Conservation (phyloP, 345 rosid species). For the Gossypium australe region DNA sequence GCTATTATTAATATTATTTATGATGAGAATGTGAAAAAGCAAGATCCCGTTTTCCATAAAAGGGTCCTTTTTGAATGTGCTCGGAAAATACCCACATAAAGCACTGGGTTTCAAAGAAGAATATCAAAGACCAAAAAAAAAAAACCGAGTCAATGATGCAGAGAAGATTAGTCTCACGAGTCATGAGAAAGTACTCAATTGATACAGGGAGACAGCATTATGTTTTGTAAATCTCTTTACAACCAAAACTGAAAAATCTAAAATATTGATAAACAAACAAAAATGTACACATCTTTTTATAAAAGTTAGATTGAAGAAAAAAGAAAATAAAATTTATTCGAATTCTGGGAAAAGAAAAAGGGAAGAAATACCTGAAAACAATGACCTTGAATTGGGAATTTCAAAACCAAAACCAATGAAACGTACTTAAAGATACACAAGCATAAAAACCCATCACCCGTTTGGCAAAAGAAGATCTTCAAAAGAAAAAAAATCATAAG, state of each 20-base stretch:
- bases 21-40: conserved; percentile 44
- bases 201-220: conserved; percentile 21
- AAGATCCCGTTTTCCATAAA: conserved; percentile 57
- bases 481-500: background rate
- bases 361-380: background rate
- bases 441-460: conserved; percentile 8
- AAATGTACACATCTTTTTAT: conserved; percentile 1
- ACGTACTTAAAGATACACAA: background rate
- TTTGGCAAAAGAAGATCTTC: background rate
- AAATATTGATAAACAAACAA: background rate
- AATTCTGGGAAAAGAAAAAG: conserved; percentile 7
- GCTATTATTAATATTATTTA: conserved; percentile 21
- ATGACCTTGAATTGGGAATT: conserved; percentile 18
- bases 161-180: conserved; percentile 33
- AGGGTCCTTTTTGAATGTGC: conserved; percentile 47
- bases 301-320: background rate
- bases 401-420: background rate
- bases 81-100: conserved; percentile 44
- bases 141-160: conserved; percentile 31
- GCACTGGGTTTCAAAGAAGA: conserved; percentile 40
- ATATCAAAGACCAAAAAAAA: conserved; percentile 23
- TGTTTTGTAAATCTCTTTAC: background rate
- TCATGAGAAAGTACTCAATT: conserved; percentile 21
- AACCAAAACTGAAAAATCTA: background rate
- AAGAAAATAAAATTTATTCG: background rate